These are phyloP conservation scores for Phoma herbarum DNA, from an alignment of 2,329 filamentous ascomycete genomes.

Conservation along the genomic window DNA sequence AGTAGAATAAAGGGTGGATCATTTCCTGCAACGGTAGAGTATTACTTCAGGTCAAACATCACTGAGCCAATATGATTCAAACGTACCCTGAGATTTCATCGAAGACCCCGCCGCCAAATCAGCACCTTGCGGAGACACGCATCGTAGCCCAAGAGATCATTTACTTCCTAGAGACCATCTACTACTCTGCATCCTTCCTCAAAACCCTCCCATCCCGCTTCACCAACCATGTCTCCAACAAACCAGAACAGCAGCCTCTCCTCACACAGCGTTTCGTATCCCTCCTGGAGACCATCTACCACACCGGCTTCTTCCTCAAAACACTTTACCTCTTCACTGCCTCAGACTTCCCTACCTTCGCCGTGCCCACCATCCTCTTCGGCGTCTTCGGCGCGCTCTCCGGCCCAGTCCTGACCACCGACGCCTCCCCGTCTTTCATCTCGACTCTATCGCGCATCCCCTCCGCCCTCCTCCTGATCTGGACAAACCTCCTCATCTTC, in stretches of 20 bases:
- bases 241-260: neutral
- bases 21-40: neutral
- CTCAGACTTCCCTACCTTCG: slow-evolving; percentile 29
- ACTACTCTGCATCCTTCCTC: neutral
- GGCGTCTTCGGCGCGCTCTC: slow-evolving; percentile 25
- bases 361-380: slow-evolving; percentile 28
- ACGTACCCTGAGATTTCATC: neutral
- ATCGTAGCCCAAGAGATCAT: slow-evolving; percentile 5
- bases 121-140: neutral
- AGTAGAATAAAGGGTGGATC: neutral
- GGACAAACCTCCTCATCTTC: slow-evolving; percentile 54
- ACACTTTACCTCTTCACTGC: slow-evolving; percentile 31
- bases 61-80: neutral
- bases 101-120: neutral
- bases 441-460: slow-evolving; percentile 17
- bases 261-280: slow-evolving; percentile 5
- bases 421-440: neutral
- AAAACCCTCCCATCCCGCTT: neutral
- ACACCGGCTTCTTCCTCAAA: slow-evolving; percentile 2
- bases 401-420: slow-evolving; percentile 15
- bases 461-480: slow-evolving; percentile 31
- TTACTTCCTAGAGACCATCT: slow-evolving; percentile 2
- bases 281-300: neutral
- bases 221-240: neutral
- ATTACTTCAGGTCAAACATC: neutral